Evolutionary conservation across 768 basidiomycete genomes (phyloP), one percentile per base, ranked within the genome.

Genomic region (Boletus subparvulus): DNA sequence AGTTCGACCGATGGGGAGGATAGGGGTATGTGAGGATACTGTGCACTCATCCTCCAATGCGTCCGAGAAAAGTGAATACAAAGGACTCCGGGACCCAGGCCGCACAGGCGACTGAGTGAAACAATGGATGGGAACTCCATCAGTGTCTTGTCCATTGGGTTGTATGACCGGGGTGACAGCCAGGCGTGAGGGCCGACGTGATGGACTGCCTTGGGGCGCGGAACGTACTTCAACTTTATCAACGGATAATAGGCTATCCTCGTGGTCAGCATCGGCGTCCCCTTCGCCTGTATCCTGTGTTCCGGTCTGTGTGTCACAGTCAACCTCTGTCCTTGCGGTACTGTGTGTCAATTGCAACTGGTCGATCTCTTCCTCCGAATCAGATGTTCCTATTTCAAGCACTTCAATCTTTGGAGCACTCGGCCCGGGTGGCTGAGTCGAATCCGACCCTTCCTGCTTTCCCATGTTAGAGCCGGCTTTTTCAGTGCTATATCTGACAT

Each of bases 11-110:
- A 36, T 39, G 4, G 54, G 28, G 36, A 10, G 33, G 3, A 12
- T 6, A 12, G 39, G 19, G 5, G 6, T 24, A 16, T 33, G 50
- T 5, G 65, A 47, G 33, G 35, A 41, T 21, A 16, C 13, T n/a
- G n/a, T 12, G 28, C 28, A 47, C 14, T 41, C 60, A 17, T 52
- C 45, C 33, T 50, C 48, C 12, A 52, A 28, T 6, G 52, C 47
- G n/a, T 16, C 57, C 3, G 71, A 71, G 41, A 73, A 71, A 32
- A 71, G 67, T 2, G 70, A 71, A 40, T 64, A 49, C 60, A 69
- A 61, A 17, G 63, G 52, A 26, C 52, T 49, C 26, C 11, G 54
- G 3, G 64, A 63, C 32, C 6, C 50, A 9, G 51, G 11, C 28
- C 14, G 17, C 6, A 55, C 46, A 4, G 37, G 24, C 10, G 47